Base-by-base conservation (phyloP, 1,284 basidiomycete species). In the Jaminaea rosea region DNA sequence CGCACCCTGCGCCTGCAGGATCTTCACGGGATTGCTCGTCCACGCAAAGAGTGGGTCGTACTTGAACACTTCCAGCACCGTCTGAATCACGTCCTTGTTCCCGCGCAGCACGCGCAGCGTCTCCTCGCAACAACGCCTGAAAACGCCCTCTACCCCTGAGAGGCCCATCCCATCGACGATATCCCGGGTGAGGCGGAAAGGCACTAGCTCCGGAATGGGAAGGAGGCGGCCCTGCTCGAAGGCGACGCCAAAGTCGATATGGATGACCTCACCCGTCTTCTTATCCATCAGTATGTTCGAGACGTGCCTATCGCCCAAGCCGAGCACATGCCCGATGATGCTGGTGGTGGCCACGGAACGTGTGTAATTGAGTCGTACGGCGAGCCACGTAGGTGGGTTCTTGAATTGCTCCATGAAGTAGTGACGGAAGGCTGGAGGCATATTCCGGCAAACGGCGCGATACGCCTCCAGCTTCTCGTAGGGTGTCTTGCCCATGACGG, bases 231-330 rank as follows among this genome's bases (percentile, higher is more conserved):
- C 93, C 87, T 92, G 31, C 62, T 96, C 94, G 74, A 98, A 98
- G 0, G 91, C 90, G 50, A 97, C 88, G 1, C 93, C 93, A 27
- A 98, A 80, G 75, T 98, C 93, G 49, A 98, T 98, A 72, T 96
- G 88, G 4, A 92, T 82, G 28, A 93, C 79, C 73, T 97, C 90
- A 21, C 93, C 93, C 10, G 82, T 84, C 29, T 75, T 75, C 53
- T 82, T 82, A 73, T 97, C 91, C 52, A 98, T 79, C 41, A 98
- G 79, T 61, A 98, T 94, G 74, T 98, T 98, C 34, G 86, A 87
- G 6, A 83, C 81, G 72, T 98, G 93, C 15, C 93, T 82, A 72
- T 98, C 93, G 0, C 93, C 93, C 0, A 98, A 79, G 2, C 93
- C 93, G 17, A 97, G 78, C 42, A 97, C 79, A 69, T 94, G 87